Evolutionary conservation across 495 filamentous ascomycete genomes (phyloP), one percentile per base, ranked within the genome.

Genomic region (Trichoderma asperelloides): DNA sequence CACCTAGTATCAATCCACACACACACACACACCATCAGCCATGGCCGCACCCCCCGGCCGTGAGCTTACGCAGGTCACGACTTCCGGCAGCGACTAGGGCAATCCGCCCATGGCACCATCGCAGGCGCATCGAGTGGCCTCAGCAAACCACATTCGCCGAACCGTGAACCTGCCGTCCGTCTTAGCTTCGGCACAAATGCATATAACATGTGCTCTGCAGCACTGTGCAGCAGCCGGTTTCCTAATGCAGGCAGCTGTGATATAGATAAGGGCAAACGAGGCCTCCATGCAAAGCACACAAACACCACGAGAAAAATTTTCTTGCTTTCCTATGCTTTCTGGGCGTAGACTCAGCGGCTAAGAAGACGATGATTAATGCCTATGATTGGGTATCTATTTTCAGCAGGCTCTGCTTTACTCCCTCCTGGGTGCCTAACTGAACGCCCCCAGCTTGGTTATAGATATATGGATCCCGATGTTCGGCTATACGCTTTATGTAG

Each of bases 41-140:
- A n/a, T 60, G 9, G 23, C 13, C 55, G 55, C 55, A 60, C 55
- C 55, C 55, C 55, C 55, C 55, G 55, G 55, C 55, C 55, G 55
- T 60, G 55, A 25, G 55, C 55, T 60, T 60, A 60, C 55, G 55
- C 55, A 60, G 55, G 55, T 60, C 55, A 60, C 27, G 55, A 27
- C 55, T 60, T 28, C 55, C 55, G 55, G 55, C 55, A 60, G 55
- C 55, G 23, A 60, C 8, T 18, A 60, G 55, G 55, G 55, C 55
- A 60, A 28, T 25, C n/a, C 21, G 23, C 49, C 55, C 23, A 27
- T 30, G 55, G 55, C 47, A 51, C 55, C 55, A 60, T 60, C 55
- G 55, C 55, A 60, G 55, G 23, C 55, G 55, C 55, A 60, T 60
- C 55, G 55, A 60, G 55, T 47, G 43, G n/a, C 15, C n/a, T 47